Evolutionary conservation across 176 grass and related monocot species (phyloP).

Genomic region (Pontederia crassipes): DNA sequence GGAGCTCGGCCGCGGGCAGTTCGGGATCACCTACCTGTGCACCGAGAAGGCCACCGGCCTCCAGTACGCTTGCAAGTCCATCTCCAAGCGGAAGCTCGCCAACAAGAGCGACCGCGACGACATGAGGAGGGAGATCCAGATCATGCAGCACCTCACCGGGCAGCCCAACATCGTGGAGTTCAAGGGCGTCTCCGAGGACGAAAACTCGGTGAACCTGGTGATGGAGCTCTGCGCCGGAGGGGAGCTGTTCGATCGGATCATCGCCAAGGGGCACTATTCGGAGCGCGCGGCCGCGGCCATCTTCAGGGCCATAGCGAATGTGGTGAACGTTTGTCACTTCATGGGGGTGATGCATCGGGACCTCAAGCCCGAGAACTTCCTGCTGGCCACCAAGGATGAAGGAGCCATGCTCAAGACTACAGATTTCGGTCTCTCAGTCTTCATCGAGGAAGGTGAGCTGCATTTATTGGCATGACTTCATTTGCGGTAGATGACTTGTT

Average conservation of each 20-base stretch:
- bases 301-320: conserved; percentile 1
- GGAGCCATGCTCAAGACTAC: conserved; percentile 13
- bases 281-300: conserved; percentile 6
- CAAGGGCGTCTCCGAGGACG: conserved; percentile 14
- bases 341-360: conserved; percentile 22
- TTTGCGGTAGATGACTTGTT: not conserved
- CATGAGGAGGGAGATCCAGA: conserved; percentile 10
- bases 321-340: conserved; percentile 18
- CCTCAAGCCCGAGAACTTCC: conserved; percentile 19
- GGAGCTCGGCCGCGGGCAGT: conserved; percentile 12
- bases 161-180: conserved; percentile 16
- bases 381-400: conserved; percentile 10
- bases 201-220: conserved; percentile 1
- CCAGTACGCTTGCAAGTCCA: conserved; percentile 14
- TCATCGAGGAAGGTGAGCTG: conserved; percentile 14
- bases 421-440: conserved; percentile 17
- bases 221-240: conserved; percentile 17
- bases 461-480: not conserved
- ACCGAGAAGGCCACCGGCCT: conserved; percentile 1
- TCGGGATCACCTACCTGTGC: conserved; percentile 7
- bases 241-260: conserved; percentile 16
- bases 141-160: conserved; percentile 18
- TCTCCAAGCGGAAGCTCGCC: conserved; percentile 11
- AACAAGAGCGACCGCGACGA: conserved; percentile 4
- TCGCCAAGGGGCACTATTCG: conserved; percentile 13